Evolutionary conservation across 2,329 filamentous ascomycete genomes (phyloP).

Genomic region (Colletotrichum sp.): DNA sequence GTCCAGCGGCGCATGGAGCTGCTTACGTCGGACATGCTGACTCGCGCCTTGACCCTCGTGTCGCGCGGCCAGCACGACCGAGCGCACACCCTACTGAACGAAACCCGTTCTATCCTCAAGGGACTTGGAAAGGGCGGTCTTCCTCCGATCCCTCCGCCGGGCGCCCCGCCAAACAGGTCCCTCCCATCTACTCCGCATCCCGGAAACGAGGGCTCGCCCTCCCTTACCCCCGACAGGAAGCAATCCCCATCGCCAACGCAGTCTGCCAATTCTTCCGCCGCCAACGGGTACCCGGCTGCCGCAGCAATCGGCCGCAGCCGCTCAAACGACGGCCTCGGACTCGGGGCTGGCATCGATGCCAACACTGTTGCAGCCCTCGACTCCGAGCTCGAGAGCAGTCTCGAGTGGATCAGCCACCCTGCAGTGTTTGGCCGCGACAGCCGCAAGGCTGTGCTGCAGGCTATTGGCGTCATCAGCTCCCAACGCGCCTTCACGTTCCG

Average conservation of each 20-base stretch:
- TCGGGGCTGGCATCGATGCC: constrained; percentile 80
- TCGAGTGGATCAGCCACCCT: constrained; percentile 98
- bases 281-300: constrained; percentile 50
- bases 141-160: constrained; percentile 79
- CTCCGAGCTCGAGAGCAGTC: constrained; percentile 83
- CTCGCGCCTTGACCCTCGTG: constrained; percentile 87
- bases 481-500: constrained; percentile 94
- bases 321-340: constrained; percentile 62
- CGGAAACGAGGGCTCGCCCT: constrained; percentile 55
- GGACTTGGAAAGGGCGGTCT: constrained; percentile 94
- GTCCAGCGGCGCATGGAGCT: constrained; percentile 98
- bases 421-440: constrained; percentile 94
- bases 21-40: constrained; percentile 97
- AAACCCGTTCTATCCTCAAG: constrained; percentile 94
- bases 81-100: constrained; percentile 87
- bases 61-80: constrained; percentile 92
- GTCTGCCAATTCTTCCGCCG: constrained; percentile 52
- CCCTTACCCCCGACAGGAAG: constrained; percentile 47
- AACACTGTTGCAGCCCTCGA: constrained; percentile 86
- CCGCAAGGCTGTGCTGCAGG: constrained; percentile 93
- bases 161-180: constrained; percentile 40
- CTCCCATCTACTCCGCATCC: constrained; percentile 40
- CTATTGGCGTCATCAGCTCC: constrained; percentile 94
- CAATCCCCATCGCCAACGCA: constrained; percentile 43
- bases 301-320: constrained; percentile 54